Percentiles rank a stretch among this genome's conserved stretches.
These are phyloP conservation scores for Coemansia sp. DNA, from an alignment of 192 early-diverging fungal genomes.

Conservation along the genomic window DNA sequence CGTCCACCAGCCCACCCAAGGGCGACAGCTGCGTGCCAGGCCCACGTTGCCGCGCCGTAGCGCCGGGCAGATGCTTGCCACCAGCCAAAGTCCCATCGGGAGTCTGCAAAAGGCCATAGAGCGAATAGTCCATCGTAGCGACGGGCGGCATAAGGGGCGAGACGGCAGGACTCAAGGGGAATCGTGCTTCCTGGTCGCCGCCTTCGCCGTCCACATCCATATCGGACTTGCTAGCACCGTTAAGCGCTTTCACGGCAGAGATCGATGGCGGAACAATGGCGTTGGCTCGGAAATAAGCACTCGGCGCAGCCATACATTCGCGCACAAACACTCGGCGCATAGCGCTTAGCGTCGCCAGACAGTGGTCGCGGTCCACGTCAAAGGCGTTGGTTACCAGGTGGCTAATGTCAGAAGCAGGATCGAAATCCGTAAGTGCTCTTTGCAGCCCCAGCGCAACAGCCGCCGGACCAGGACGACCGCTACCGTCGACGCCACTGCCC, in stretches of 20 bases:
- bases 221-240: slow-evolving; percentile 3
- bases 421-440: slow-evolving; percentile 24
- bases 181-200: neutral
- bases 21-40: slow-evolving; percentile 26
- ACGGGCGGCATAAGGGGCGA: slow-evolving; percentile 31
- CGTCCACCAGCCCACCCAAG: slow-evolving; percentile 41
- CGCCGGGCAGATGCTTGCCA: neutral
- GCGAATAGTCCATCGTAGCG: slow-evolving; percentile 50
- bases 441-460: slow-evolving; percentile 28
- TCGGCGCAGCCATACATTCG: slow-evolving; percentile 45
- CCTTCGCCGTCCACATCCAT: slow-evolving; percentile 17
- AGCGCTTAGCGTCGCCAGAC: slow-evolving; percentile 56
- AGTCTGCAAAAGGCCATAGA: slow-evolving; percentile 18
- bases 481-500: neutral
- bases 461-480: slow-evolving; percentile 1
- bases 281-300: slow-evolving; percentile 42
- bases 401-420: slow-evolving; percentile 38
- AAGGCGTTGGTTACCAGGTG: slow-evolving; percentile 60
- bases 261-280: slow-evolving; percentile 33
- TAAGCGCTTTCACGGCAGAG: neutral
- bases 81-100: slow-evolving; percentile 3
- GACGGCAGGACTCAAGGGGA: neutral
- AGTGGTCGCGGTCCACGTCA: slow-evolving; percentile 61
- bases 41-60: neutral
- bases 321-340: slow-evolving; percentile 58